Evolutionary conservation across 805 yeast genomes (phyloP).

Genomic region (Starmerella geochares): DNA sequence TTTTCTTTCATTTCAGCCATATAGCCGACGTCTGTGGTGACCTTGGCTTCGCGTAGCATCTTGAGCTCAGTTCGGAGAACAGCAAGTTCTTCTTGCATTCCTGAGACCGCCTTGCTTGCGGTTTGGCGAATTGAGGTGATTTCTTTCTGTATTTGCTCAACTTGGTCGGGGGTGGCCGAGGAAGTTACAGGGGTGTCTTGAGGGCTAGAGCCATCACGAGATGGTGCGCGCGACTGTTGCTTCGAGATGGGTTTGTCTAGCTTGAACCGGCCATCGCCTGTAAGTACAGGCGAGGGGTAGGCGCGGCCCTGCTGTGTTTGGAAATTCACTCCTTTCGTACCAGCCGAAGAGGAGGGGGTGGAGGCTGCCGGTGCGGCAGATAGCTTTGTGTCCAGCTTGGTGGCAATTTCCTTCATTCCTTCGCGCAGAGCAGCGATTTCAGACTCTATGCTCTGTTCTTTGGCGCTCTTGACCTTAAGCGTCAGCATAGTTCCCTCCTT

Average conservation of each 20-base stretch:
- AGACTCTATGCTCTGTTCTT: conserved; percentile 27
- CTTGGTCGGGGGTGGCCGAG: conserved; percentile 6
- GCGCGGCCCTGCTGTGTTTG: conserved; percentile 2
- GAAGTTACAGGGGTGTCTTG: conserved; percentile 1
- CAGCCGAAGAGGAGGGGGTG: neutral
- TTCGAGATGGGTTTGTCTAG: conserved; percentile 15
- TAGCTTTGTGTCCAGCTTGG: conserved; percentile 5
- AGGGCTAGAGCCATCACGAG: neutral
- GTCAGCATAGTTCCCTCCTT: conserved; percentile 50
- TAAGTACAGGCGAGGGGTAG: conserved; percentile 16
- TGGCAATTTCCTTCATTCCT: conserved; percentile 28
- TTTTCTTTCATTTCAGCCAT: conserved; percentile 67
- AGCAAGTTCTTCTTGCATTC: conserved; percentile 37
- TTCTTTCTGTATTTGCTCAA: conserved; percentile 42
- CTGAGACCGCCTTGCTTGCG: conserved; percentile 38
- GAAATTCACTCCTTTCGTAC: neutral
- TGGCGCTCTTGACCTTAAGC: conserved; percentile 41
- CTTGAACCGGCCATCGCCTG: conserved; percentile 19
- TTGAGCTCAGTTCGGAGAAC: conserved; percentile 38
- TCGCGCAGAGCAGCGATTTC: conserved; percentile 20
- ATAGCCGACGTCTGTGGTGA: conserved; percentile 37
- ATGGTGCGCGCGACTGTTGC: neutral
- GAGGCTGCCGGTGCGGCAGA: neutral
- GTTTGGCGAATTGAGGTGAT: conserved; percentile 50
- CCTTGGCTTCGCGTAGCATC: conserved; percentile 24